Evolutionary conservation across 495 filamentous ascomycete species (phyloP).

Genomic region (Evernia prunastri): DNA sequence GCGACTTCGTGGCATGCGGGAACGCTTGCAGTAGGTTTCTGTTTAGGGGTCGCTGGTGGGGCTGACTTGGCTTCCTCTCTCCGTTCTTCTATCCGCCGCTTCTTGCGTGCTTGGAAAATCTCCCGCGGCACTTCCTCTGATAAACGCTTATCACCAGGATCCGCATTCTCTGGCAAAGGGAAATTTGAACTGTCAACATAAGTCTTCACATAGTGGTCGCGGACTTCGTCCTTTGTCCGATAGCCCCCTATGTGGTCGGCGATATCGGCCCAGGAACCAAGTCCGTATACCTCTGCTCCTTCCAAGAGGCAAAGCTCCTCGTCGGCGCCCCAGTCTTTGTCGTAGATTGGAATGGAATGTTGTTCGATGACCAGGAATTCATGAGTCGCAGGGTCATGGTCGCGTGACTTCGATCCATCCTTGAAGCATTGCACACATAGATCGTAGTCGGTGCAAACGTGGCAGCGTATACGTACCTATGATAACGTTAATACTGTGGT

Average conservation of each 20-base stretch:
- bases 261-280: constrained; percentile 97
- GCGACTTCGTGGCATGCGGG: constrained; percentile 96
- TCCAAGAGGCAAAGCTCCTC: constrained; percentile 90
- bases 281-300: constrained; percentile 93
- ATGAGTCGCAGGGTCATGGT: constrained; percentile 80
- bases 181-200: constrained; percentile 79
- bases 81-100: constrained; percentile 84
- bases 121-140: constrained; percentile 76
- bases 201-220: constrained; percentile 83
- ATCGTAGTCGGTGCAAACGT: constrained; percentile 85
- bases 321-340: constrained; percentile 92
- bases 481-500: background rate
- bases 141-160: constrained; percentile 69
- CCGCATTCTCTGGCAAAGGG: constrained; percentile 76
- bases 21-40: constrained; percentile 89
- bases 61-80: constrained; percentile 83
- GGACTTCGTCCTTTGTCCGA: constrained; percentile 87
- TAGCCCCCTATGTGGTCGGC: constrained; percentile 97
- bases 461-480: constrained; percentile 89
- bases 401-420: constrained; percentile 63
- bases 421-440: constrained; percentile 95
- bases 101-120: constrained; percentile 90
- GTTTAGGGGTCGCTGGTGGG: constrained; percentile 77
- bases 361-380: constrained; percentile 93
- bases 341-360: constrained; percentile 94